Conservation (phyloP, 1,139 yeast species). For the Pneumocystis wakefieldiae region DNA sequence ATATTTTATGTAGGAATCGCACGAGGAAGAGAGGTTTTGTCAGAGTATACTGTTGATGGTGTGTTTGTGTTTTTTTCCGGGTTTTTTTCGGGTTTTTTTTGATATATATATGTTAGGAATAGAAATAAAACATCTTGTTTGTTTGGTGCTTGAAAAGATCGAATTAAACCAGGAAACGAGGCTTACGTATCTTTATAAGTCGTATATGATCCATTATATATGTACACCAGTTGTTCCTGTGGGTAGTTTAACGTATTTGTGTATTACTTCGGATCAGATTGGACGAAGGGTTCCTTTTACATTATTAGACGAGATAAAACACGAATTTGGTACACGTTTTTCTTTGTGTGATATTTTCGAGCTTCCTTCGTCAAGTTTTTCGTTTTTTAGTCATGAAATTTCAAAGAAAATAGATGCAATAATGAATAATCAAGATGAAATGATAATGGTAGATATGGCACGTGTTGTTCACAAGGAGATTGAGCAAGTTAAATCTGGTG, state of each 20-base stretch:
- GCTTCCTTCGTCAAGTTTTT: slow-evolving; percentile 12
- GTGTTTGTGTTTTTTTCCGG: not conserved
- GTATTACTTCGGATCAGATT: slow-evolving; percentile 19
- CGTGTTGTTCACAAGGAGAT: slow-evolving; percentile 24
- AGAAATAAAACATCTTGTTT: not conserved
- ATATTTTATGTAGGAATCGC: not conserved
- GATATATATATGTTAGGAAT: not conserved
- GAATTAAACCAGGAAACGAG: not conserved
- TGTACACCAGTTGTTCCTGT: slow-evolving; percentile 20
- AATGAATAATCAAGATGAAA: slow-evolving; percentile 6
- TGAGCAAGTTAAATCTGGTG: slow-evolving; percentile 25
- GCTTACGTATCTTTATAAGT: slow-evolving; percentile 24
- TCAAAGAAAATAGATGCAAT: slow-evolving; percentile 11
- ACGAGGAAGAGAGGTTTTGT: not conserved
- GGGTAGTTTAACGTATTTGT: slow-evolving; percentile 22
- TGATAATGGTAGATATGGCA: slow-evolving; percentile 1
- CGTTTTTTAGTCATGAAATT: slow-evolving; percentile 10
- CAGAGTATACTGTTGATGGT: not conserved
- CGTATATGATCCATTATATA: slow-evolving; percentile 24
- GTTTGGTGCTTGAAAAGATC: not conserved
- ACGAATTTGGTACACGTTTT: slow-evolving; percentile 16
- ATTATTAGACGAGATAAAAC: slow-evolving; percentile 22
- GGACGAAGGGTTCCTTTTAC: slow-evolving; percentile 25
- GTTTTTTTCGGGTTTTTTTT: not conserved
- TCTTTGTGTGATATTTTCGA: slow-evolving; percentile 13